Evolutionary conservation across 257 asterid genomes (phyloP).

Genomic region (Solanum microdontum): DNA sequence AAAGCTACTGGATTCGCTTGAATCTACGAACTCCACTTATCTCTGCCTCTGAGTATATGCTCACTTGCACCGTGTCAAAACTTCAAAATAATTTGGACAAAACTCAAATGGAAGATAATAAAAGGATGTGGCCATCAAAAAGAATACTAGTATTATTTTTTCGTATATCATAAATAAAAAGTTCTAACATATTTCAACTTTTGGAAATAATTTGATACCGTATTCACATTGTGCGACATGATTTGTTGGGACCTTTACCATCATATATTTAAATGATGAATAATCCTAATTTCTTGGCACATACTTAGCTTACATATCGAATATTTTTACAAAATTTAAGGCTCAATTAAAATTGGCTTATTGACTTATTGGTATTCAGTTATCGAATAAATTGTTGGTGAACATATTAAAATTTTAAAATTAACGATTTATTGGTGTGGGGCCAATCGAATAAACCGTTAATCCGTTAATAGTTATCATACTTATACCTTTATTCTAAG

Average conservation of each 20-base stretch:
- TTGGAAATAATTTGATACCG: background rate
- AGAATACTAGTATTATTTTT: background rate
- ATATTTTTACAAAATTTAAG: background rate
- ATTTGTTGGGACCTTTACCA: background rate
- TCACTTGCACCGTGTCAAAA: background rate
- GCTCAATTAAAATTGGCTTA: background rate
- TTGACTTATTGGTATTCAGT: too few relatives aligned
- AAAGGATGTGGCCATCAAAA: background rate
- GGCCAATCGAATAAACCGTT: too few relatives aligned
- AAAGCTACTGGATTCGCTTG: too few relatives aligned
- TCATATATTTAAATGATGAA: background rate
- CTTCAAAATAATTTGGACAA: background rate
- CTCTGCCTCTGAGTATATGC: background rate
- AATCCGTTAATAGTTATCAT: too few relatives aligned
- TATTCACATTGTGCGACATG: background rate
- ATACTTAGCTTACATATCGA: background rate
- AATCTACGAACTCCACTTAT: too few relatives aligned
- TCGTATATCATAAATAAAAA: background rate
- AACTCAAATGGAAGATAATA: too few relatives aligned
- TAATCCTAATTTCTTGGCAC: background rate
- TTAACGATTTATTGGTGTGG: too few relatives aligned
- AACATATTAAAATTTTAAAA: too few relatives aligned
- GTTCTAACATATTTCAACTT: background rate
- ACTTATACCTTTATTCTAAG: too few relatives aligned
- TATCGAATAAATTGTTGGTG: too few relatives aligned